Percentiles rank a stretch among this genome's conserved stretches.
phyloP scores from a whole-genome alignment of 805 yeast species.

The Cyberlindnera xylosilytica region DNA sequence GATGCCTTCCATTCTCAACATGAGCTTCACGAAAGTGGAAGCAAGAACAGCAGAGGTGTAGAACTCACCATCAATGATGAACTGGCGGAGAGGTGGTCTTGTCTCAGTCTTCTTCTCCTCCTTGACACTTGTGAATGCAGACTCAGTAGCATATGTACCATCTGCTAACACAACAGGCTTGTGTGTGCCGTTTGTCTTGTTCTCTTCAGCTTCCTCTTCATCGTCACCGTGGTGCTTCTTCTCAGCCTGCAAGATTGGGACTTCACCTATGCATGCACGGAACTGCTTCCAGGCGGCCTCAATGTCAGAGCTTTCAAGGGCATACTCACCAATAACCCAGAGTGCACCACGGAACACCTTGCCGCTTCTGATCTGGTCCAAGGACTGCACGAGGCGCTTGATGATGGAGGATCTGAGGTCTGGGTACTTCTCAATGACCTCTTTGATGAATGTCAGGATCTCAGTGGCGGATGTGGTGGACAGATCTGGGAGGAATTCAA shows the following conservation, averaged over 20 bases:
- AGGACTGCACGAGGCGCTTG: slow-evolving; percentile 54
- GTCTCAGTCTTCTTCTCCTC: slow-evolving; percentile 33
- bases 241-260: slow-evolving; percentile 83
- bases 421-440: slow-evolving; percentile 90
- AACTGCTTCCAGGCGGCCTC: slow-evolving; percentile 85
- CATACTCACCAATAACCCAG: slow-evolving; percentile 96
- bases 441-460: slow-evolving; percentile 87
- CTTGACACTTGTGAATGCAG: slow-evolving; percentile 59
- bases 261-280: slow-evolving; percentile 80
- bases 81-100: slow-evolving; percentile 77
- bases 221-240: slow-evolving; percentile 39
- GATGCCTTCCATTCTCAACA: slow-evolving; percentile 65
- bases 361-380: slow-evolving; percentile 74
- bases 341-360: slow-evolving; percentile 90
- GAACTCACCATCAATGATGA: slow-evolving; percentile 83
- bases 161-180: slow-evolving; percentile 94
- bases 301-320: slow-evolving; percentile 65
- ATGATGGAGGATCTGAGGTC: slow-evolving; percentile 66
- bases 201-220: slow-evolving; percentile 30
- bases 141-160: slow-evolving; percentile 97
- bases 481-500: slow-evolving; percentile 84
- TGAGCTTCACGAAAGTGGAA: slow-evolving; percentile 83
- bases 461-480: slow-evolving; percentile 84
- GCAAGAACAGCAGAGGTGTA: slow-evolving; percentile 87
- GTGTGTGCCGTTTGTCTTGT: slow-evolving; percentile 32